These are phyloP conservation scores for Papiliotrema flavescens DNA, from an alignment of 1,284 basidiomycete species.

Conservation along the genomic window DNA sequence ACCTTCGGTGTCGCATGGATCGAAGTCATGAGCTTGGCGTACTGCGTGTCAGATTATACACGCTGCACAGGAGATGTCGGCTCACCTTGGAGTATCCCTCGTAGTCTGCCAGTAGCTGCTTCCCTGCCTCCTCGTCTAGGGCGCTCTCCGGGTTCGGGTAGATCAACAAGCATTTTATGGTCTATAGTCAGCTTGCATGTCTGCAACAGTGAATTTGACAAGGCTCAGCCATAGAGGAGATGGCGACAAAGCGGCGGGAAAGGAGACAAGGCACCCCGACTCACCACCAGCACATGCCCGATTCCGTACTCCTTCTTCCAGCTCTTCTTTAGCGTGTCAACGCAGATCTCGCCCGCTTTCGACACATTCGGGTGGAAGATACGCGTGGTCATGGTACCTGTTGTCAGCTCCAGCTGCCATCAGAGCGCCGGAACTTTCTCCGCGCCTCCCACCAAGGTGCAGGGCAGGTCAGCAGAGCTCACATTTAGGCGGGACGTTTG, in stretches of 20 bases:
- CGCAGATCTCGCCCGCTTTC: constrained; percentile 85
- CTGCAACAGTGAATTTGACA: neutral
- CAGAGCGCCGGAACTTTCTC: neutral
- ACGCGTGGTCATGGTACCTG: constrained; percentile 85
- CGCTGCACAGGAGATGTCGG: neutral
- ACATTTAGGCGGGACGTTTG: constrained; percentile 88
- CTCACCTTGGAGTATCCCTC: constrained; percentile 67
- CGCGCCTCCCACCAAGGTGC: neutral
- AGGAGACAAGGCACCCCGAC: constrained; percentile 12
- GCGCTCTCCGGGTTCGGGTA: constrained; percentile 95
- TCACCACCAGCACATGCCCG: constrained; percentile 72
- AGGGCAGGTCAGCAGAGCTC: constrained; percentile 30
- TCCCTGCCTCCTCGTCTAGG: constrained; percentile 89
- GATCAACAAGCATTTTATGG: constrained; percentile 90
- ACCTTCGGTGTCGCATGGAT: constrained; percentile 45
- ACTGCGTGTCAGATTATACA: constrained; percentile 11
- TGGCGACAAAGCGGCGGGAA: neutral
- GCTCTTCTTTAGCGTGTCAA: constrained; percentile 94
- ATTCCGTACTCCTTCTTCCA: constrained; percentile 93
- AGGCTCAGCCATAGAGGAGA: too few species aligned
- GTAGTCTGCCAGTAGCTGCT: constrained; percentile 83
- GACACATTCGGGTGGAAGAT: constrained; percentile 98
- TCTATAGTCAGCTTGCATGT: too few species aligned
- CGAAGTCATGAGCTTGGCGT: constrained; percentile 37
- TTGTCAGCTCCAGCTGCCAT: too few species aligned